phyloP scores from a whole-genome alignment of 352 stramenopile genomes.

The Phytopythium helicoides region DNA sequence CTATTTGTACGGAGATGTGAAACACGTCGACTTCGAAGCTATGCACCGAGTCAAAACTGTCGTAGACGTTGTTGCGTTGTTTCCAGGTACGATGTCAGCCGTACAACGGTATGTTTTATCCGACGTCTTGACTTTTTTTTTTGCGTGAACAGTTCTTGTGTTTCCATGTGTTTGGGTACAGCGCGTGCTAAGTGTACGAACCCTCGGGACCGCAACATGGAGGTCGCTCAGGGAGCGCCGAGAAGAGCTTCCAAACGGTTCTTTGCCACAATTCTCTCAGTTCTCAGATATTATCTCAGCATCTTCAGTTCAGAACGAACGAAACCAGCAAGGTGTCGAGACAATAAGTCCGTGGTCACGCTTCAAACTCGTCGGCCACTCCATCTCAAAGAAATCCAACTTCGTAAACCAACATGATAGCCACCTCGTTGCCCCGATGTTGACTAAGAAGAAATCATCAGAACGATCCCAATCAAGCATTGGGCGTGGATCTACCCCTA shows the following conservation, averaged over 20 bases:
- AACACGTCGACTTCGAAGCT: slow-evolving; percentile 14
- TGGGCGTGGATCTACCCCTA: slow-evolving; percentile 15
- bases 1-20: slow-evolving; percentile 14
- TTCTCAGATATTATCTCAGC: slow-evolving; percentile 37
- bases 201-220: slow-evolving; percentile 54
- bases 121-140: neutral
- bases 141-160: slow-evolving; percentile 34
- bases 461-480: neutral
- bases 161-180: slow-evolving; percentile 65
- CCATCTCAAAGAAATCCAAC: neutral
- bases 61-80: slow-evolving; percentile 39
- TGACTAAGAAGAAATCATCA: neutral
- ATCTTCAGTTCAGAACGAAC: neutral
- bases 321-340: neutral
- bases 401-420: neutral
- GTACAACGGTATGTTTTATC: neutral
- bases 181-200: slow-evolving; percentile 41
- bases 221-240: slow-evolving; percentile 30
- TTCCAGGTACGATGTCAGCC: slow-evolving; percentile 38
- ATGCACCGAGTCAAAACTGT: slow-evolving; percentile 30
- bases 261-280: no score
- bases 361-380: neutral
- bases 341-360: neutral
- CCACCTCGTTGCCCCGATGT: neutral
- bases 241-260: slow-evolving; percentile 27